These are phyloP conservation scores for Lagerstroemia speciosa DNA, from an alignment of 345 rosid species.

Conservation along the genomic window DNA sequence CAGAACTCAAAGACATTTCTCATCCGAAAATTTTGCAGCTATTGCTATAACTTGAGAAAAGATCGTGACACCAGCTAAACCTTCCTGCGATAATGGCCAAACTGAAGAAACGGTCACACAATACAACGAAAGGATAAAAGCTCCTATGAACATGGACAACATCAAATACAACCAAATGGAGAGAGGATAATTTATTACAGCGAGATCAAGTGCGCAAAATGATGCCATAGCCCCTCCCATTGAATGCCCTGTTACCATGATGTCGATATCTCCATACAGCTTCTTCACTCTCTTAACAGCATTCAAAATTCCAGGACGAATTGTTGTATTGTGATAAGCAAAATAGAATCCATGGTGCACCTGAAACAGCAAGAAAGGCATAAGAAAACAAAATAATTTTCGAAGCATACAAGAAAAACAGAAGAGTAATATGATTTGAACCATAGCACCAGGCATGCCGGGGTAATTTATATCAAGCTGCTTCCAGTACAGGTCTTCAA, in stretches of 20 bases:
- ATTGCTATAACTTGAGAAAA: not conserved
- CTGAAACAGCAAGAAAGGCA: slow-evolving; percentile 23
- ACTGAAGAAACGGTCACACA: not conserved
- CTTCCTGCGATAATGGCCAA: not conserved
- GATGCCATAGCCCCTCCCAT: slow-evolving; percentile 99
- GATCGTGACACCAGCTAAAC: not conserved
- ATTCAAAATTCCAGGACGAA: slow-evolving; percentile 65
- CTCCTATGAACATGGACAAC: not conserved
- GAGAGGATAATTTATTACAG: slow-evolving; percentile 27
- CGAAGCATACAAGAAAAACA: not conserved
- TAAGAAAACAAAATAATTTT: not conserved
- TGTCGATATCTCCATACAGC: slow-evolving; percentile 48
- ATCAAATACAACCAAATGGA: not conserved
- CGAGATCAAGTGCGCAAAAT: slow-evolving; percentile 84
- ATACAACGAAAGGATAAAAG: not conserved
- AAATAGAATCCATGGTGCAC: slow-evolving; percentile 92
- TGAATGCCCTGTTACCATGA: slow-evolving; percentile 96
- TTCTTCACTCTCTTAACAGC: slow-evolving; percentile 56
- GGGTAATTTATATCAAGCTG: slow-evolving; percentile 94
- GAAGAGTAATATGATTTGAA: slow-evolving; percentile 18
- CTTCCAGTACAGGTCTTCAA: slow-evolving; percentile 89
- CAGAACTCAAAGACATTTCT: not conserved
- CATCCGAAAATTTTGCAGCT: not conserved
- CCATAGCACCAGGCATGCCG: slow-evolving; percentile 95
- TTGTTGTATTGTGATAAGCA: slow-evolving; percentile 89